Conservation (phyloP, 2,329 filamentous ascomycete species). For the Neoascochyta sp. region DNA sequence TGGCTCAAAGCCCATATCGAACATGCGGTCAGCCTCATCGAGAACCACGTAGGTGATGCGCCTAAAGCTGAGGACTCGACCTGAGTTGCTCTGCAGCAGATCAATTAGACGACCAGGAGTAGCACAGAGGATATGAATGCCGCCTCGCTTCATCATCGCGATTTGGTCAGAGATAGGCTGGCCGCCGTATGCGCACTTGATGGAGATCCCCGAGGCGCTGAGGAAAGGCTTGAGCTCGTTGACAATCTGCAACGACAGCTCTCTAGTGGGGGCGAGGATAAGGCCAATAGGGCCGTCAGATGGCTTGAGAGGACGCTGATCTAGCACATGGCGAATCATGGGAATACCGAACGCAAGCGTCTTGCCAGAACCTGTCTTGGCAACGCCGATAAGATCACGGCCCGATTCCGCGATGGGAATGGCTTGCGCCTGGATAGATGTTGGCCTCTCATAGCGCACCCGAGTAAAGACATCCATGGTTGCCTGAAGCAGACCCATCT, state of each 20-base stretch:
- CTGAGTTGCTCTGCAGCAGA: conserved; percentile 85
- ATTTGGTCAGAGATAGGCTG: conserved; percentile 97
- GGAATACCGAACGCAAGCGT: conserved; percentile 92
- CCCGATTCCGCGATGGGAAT: conserved; percentile 95
- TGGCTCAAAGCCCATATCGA: conserved; percentile 98
- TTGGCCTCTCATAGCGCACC: conserved; percentile 82
- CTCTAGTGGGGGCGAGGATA: conserved; percentile 91
- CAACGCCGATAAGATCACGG: conserved; percentile 90
- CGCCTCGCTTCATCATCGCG: conserved; percentile 89
- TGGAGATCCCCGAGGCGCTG: conserved; percentile 77
- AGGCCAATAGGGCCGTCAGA: conserved; percentile 84
- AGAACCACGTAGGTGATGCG: conserved; percentile 92
- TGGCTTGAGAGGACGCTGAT: conserved; percentile 76
- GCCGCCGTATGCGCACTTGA: conserved; percentile 91
- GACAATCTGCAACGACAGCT: conserved; percentile 90
- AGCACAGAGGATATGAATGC: conserved; percentile 83
- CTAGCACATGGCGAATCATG: conserved; percentile 97
- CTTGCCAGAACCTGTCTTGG: conserved; percentile 97
- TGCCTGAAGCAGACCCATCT: conserved; percentile 84
- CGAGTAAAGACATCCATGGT: conserved; percentile 80
- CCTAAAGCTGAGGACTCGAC: conserved; percentile 86
- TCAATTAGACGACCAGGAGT: conserved; percentile 96
- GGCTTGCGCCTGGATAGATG: conserved; percentile 91
- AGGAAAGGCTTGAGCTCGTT: conserved; percentile 92
- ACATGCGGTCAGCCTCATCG: conserved; percentile 98